phyloP scores from a whole-genome alignment of 352 stramenopile species.

The Phytophthora pisi region DNA sequence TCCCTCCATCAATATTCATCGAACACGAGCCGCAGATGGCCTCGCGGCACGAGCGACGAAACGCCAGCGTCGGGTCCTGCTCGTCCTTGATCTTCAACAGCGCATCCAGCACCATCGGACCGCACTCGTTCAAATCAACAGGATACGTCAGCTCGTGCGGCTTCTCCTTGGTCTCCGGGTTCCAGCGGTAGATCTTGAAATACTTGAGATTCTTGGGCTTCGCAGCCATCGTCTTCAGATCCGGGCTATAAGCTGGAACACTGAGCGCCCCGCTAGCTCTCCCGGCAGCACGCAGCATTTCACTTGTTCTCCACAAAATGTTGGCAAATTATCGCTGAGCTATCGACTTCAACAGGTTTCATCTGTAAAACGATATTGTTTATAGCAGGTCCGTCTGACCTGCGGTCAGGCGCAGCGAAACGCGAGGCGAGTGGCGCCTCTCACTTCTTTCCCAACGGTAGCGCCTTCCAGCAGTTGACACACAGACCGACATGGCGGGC shows the following conservation, averaged over 20 bases:
- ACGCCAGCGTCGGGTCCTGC: conserved; percentile 98
- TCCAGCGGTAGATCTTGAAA: conserved; percentile 99
- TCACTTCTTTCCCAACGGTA: conserved; percentile 20
- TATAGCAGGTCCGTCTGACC: conserved; percentile 2
- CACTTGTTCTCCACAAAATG: conserved; percentile 11
- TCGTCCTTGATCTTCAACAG: conserved; percentile 99
- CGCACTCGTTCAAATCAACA: conserved; percentile 97
- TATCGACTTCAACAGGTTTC: not conserved
- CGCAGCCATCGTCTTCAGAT: conserved; percentile 75
- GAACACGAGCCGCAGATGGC: conserved; percentile 99
- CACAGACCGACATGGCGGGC: conserved; percentile 21
- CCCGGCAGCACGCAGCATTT: conserved; percentile 7
- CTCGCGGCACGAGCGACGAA: conserved; percentile 98
- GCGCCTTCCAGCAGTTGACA: conserved; percentile 15
- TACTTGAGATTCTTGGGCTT: conserved; percentile 96
- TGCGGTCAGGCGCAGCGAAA: not conserved
- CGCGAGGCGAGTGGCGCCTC: not conserved
- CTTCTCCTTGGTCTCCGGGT: conserved; percentile 95
- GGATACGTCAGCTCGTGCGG: conserved; percentile 96
- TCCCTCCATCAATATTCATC: conserved; percentile 99
- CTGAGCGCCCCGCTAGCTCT: conserved; percentile 41
- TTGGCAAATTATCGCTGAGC: conserved; percentile 5
- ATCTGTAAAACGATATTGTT: not conserved
- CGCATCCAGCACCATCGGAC: conserved; percentile 99
- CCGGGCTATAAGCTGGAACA: conserved; percentile 49